A percentile compares a stretch with the other conserved stretches of the same genome.
phyloP scores from a whole-genome alignment of 352 stramenopile genomes.

The Pythium apleroticum region DNA sequence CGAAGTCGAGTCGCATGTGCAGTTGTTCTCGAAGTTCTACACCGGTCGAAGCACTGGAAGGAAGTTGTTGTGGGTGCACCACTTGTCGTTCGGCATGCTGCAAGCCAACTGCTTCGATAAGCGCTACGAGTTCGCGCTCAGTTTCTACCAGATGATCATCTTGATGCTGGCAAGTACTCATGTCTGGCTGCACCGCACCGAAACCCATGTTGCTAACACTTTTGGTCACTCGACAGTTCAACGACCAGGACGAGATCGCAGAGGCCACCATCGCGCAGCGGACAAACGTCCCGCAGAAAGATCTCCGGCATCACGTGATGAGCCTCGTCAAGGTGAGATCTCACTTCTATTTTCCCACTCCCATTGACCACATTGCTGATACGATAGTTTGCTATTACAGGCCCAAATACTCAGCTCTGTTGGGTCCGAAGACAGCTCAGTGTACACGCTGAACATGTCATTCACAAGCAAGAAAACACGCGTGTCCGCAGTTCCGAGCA shows the following conservation, averaged over 20 bases:
- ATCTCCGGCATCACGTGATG: slow-evolving; percentile 62
- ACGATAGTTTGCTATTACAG: slow-evolving; percentile 26
- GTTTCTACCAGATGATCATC: slow-evolving; percentile 85
- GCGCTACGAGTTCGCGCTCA: slow-evolving; percentile 78
- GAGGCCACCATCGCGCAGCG: slow-evolving; percentile 38
- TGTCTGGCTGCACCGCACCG: not conserved
- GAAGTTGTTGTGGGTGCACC: slow-evolving; percentile 80
- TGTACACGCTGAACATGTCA: slow-evolving; percentile 27
- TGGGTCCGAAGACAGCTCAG: slow-evolving; percentile 21
- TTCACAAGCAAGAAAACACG: slow-evolving; percentile 34
- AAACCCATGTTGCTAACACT: not conserved
- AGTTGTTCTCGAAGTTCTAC: slow-evolving; percentile 85
- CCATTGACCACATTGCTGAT: not conserved
- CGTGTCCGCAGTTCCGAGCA: slow-evolving; percentile 49
- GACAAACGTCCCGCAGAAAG: slow-evolving; percentile 61
- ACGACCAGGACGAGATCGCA: slow-evolving; percentile 42
- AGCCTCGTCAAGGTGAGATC: slow-evolving; percentile 70
- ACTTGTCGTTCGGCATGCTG: slow-evolving; percentile 73
- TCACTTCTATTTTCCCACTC: not conserved
- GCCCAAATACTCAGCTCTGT: slow-evolving; percentile 36
- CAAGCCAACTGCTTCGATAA: slow-evolving; percentile 71
- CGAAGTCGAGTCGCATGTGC: slow-evolving; percentile 54
- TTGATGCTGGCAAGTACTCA: slow-evolving; percentile 52
- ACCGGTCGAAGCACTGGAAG: slow-evolving; percentile 68
- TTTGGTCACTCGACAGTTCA: slow-evolving; percentile 49